A percentile compares a stretch with the other conserved stretches of the same genome.
Evolutionary conservation across 805 yeast species (phyloP).

Genomic region (Candida sphagnicola): DNA sequence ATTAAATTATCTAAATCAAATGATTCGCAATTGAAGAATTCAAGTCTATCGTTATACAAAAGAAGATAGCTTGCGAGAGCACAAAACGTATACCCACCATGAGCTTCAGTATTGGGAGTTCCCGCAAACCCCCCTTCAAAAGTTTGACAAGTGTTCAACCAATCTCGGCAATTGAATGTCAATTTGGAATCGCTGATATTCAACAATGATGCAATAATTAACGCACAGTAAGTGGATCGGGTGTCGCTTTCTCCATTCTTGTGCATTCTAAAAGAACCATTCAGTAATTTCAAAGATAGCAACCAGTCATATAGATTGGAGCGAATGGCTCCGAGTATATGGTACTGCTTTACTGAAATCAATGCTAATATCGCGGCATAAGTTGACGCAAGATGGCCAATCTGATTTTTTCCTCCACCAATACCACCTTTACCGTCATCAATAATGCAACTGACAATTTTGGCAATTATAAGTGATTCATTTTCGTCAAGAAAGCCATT

Average conservation of each 20-base stretch:
- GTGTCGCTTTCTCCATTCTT: slow-evolving; percentile 79
- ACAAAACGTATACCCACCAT: slow-evolving; percentile 95
- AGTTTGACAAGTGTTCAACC: slow-evolving; percentile 73
- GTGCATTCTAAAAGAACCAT: slow-evolving; percentile 81
- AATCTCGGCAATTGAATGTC: slow-evolving; percentile 46
- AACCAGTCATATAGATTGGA: slow-evolving; percentile 59
- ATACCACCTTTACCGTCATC: slow-evolving; percentile 51
- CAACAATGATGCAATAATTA: slow-evolving; percentile 67
- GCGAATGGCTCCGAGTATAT: slow-evolving; percentile 26
- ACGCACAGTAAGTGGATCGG: slow-evolving; percentile 82
- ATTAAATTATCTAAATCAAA: slow-evolving; percentile 46
- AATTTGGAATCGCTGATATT: slow-evolving; percentile 62
- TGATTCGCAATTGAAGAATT: slow-evolving; percentile 8
- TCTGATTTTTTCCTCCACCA: slow-evolving; percentile 81
- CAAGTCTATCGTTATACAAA: slow-evolving; percentile 36
- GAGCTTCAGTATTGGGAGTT: slow-evolving; percentile 77
- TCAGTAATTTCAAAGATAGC: slow-evolving; percentile 51
- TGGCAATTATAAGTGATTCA: slow-evolving; percentile 18
- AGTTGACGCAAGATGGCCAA: slow-evolving; percentile 80
- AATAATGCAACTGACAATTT: slow-evolving; percentile 22
- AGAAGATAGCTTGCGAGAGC: slow-evolving; percentile 62
- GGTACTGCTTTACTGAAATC: slow-evolving; percentile 44
- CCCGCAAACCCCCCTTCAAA: slow-evolving; percentile 97
- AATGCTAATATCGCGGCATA: slow-evolving; percentile 74
- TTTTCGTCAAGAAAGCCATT: slow-evolving; percentile 38